Conservation (phyloP, 345 rosid species). For the Salix suchowensis region DNA sequence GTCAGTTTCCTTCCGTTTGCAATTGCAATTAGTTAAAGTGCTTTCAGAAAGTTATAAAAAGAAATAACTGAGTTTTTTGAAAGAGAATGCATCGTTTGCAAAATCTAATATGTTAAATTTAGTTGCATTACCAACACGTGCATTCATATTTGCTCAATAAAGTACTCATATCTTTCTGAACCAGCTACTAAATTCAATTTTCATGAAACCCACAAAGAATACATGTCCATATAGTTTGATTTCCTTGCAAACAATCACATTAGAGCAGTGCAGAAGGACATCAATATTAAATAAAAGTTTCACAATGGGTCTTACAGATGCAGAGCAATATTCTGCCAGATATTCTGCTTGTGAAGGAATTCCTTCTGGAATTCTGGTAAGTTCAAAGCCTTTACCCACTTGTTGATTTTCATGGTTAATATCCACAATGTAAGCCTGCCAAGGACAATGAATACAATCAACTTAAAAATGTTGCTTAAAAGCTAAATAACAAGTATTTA, state of each 20-base stretch:
- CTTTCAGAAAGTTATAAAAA: not conserved
- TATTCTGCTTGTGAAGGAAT: conserved; percentile 73
- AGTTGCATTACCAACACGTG: not conserved
- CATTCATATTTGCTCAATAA: not conserved
- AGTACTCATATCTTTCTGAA: not conserved
- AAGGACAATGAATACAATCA: conserved; percentile 14
- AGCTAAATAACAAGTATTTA: not conserved
- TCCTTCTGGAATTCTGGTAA: conserved; percentile 75
- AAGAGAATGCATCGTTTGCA: not conserved
- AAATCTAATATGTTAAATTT: not conserved
- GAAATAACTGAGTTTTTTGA: not conserved
- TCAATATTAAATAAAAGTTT: not conserved
- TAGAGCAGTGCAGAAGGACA: not conserved
- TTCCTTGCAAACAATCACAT: not conserved
- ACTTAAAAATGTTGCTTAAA: not conserved
- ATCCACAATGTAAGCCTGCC: conserved; percentile 60
- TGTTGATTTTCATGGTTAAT: conserved; percentile 27
- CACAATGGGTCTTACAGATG: conserved; percentile 51
- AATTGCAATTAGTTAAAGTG: not conserved
- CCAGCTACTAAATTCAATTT: not conserved
- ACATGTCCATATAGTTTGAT: not conserved
- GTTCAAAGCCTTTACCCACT: conserved; percentile 51
- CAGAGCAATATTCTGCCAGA: conserved; percentile 74
- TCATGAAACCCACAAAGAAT: not conserved
- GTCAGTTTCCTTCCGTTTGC: not conserved